These are phyloP conservation scores for Metschnikowia rubicola DNA, from an alignment of 805 yeast species.

Conservation along the genomic window DNA sequence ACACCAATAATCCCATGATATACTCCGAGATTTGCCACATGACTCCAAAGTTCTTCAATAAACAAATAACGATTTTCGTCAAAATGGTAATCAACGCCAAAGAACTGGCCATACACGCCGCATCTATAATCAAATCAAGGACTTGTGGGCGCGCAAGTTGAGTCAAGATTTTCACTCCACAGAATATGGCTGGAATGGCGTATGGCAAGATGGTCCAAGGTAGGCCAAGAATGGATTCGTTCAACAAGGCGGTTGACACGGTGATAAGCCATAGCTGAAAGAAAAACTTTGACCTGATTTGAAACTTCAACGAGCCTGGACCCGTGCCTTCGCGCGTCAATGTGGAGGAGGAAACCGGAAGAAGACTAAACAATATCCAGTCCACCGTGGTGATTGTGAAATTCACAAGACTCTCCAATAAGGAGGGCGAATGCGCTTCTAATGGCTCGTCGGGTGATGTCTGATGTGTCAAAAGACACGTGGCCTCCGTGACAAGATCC, in stretches of 20 bases:
- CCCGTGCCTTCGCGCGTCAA: neutral
- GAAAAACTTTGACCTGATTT: slow-evolving; percentile 13
- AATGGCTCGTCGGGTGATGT: neutral
- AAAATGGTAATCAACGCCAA: slow-evolving; percentile 26
- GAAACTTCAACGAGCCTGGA: neutral
- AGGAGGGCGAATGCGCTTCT: neutral
- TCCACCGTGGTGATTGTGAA: neutral
- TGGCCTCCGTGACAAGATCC: slow-evolving; percentile 3
- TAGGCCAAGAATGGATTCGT: slow-evolving; percentile 1
- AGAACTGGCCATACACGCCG: slow-evolving; percentile 23
- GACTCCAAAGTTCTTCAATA: slow-evolving; percentile 44
- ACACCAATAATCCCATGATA: slow-evolving; percentile 44
- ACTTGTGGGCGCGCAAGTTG: neutral
- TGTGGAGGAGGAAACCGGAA: slow-evolving; percentile 9
- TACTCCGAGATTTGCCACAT: slow-evolving; percentile 45
- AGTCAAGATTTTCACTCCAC: neutral
- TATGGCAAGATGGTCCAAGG: neutral
- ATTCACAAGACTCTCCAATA: neutral
- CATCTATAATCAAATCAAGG: slow-evolving; percentile 1
- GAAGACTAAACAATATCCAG: slow-evolving; percentile 3
- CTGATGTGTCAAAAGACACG: slow-evolving; percentile 1
- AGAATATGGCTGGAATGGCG: slow-evolving; percentile 1
- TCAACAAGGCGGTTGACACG: slow-evolving; percentile 2
- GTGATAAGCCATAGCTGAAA: slow-evolving; percentile 11
- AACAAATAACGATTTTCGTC: slow-evolving; percentile 23